phyloP scores from a whole-genome alignment of 2,329 filamentous ascomycete species.

The Fusarium sp. region DNA sequence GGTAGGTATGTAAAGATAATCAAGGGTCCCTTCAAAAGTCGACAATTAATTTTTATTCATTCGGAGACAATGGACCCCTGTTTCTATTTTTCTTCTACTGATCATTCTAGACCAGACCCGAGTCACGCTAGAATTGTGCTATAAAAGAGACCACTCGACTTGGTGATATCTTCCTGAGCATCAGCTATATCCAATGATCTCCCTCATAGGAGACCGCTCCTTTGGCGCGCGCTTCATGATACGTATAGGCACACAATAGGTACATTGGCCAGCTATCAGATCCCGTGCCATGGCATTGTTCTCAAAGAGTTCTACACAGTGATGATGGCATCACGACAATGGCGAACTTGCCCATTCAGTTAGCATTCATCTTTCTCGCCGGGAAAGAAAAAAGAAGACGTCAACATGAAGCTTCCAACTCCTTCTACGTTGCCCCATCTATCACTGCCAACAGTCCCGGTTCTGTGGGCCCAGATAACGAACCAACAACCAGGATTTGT shows the following conservation, averaged over 20 bases:
- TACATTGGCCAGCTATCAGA: not conserved
- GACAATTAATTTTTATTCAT: not conserved
- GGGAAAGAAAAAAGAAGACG: constrained; percentile 3
- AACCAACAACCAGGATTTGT: constrained; percentile 21
- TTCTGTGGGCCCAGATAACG: constrained; percentile 28
- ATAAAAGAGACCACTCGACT: not conserved
- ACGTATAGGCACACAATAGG: not conserved
- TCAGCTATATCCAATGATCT: constrained; percentile 20
- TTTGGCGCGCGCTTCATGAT: not conserved
- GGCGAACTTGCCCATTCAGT: not conserved
- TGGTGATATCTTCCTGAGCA: constrained; percentile 32
- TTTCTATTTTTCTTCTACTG: not conserved
- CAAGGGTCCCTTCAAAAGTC: not conserved
- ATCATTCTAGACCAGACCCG: not conserved
- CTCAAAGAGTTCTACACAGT: not conserved
- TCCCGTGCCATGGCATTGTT: not conserved
- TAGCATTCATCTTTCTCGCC: not conserved
- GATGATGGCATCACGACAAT: not conserved
- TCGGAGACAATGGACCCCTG: not conserved
- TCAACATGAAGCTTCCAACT: constrained; percentile 7
- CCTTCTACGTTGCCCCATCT: constrained; percentile 14
- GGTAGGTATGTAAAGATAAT: too few species aligned
- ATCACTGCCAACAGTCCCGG: constrained; percentile 20
- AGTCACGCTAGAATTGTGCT: not conserved
- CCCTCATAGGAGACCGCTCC: not conserved